Evolutionary conservation across 352 stramenopile genomes (phyloP), one percentile per base, ranked within the genome.

Genomic region (Phytophthora pistaciae): DNA sequence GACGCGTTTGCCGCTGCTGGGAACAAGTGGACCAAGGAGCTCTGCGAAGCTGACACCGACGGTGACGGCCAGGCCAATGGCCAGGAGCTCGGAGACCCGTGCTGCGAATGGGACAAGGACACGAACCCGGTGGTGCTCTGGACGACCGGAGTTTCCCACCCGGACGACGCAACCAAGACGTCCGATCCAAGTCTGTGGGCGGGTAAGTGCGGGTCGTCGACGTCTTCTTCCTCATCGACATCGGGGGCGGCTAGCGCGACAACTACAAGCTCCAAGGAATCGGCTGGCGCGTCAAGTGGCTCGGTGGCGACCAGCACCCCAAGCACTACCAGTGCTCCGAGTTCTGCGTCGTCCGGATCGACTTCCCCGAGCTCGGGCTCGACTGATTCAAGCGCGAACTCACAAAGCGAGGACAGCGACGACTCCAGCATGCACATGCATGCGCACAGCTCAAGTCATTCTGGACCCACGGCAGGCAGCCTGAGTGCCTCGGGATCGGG

Each of bases 21-120:
- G 4, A 16, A 64, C n/a, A 64, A 70, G 59, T 76, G 69, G 69
- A 76, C 65, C 54, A 55, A 50, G n/a, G 64, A 46, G 8, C 44
- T 76, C 40, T 76, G 69, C 31, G 13, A 78, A 25, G 55, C 59
- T 3, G 71, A 78, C 27, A 62, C 72, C 25, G 88, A 96, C 48
- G 81, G 83, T 20, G 87, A 96, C 62, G 88, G 88, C 9, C 74
- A 84, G 25, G 93, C 87, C 13, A 96, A 96, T 71, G 88, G 88
- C 53, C 66, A 93, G 62, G 88, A 95, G 65, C 80, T 94, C 13
- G 88, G 88, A 10, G 88, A 95, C 59, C 87, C 86, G 57, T 85
- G 83, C 74, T 96, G 89, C 70, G 64, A 74, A 44, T 70, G 63
- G 63, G 59, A 74, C 25, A 53, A 53, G 59, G 42, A 59, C 50